A percentile compares a stretch with the other conserved stretches of the same genome.
Conservation (phyloP, 257 asterid genomes). For the Lycium ferocissimum region DNA sequence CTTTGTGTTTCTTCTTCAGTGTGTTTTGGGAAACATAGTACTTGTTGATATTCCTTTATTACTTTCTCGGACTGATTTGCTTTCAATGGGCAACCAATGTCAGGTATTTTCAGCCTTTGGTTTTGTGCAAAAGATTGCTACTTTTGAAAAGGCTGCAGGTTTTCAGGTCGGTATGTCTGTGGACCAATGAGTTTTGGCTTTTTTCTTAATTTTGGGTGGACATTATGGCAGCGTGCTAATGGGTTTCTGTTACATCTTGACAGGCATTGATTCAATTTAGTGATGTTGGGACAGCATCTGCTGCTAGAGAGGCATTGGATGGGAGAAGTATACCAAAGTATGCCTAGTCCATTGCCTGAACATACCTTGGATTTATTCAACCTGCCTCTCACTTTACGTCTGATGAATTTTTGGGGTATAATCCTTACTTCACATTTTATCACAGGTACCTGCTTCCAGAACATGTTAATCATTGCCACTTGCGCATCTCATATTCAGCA, state of each 20-base stretch:
- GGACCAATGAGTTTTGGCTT: not conserved
- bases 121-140: constrained; percentile 86
- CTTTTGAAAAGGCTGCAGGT: constrained; percentile 90
- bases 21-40: constrained; percentile 23
- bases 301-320: constrained; percentile 84
- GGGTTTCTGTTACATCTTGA: constrained; percentile 30
- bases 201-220: not conserved
- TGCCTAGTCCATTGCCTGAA: constrained; percentile 37
- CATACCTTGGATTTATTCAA: constrained; percentile 22
- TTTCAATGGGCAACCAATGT: constrained; percentile 27
- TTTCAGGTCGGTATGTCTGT: constrained; percentile 60
- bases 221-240: constrained; percentile 29
- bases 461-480: constrained; percentile 65
- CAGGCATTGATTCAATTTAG: constrained; percentile 84
- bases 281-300: constrained; percentile 73
- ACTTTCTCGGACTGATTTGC: constrained; percentile 23
- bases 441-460: constrained; percentile 84
- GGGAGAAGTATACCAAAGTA: constrained; percentile 91
- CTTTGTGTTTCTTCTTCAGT: constrained; percentile 30
- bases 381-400: constrained; percentile 23
- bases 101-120: constrained; percentile 94
- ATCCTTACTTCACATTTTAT: constrained; percentile 32
- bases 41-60: constrained; percentile 7
- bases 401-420: not conserved
- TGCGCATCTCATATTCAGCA: constrained; percentile 89